Evolutionary conservation across 345 rosid genomes (phyloP).

Genomic region (Rhizophora apiculata): DNA sequence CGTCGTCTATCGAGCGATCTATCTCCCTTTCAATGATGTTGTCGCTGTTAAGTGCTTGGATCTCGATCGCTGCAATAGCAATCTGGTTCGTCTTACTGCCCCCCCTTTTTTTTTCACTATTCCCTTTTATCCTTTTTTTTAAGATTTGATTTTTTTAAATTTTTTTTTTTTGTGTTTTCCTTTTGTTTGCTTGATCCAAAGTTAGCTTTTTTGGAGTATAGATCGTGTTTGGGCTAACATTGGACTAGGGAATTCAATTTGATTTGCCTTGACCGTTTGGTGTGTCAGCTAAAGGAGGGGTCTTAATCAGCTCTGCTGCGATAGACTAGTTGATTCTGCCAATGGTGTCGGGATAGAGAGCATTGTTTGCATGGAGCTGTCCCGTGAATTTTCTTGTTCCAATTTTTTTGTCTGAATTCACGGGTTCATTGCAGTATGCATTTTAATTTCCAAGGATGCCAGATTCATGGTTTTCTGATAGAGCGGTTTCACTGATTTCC

Average conservation of each 20-base stretch:
- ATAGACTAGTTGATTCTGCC: neutral
- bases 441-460: neutral
- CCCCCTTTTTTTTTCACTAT: neutral
- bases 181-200: conserved; percentile 9
- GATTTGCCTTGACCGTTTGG: conserved; percentile 3
- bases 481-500: neutral
- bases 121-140: neutral
- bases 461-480: neutral
- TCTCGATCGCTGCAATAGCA: conserved; percentile 99
- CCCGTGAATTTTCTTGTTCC: too few relatives aligned
- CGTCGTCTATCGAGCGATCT: conserved; percentile 87
- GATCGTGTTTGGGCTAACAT: conserved; percentile 16
- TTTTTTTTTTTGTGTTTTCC: neutral
- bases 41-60: conserved; percentile 95
- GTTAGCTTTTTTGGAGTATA: conserved; percentile 4
- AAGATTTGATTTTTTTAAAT: neutral
- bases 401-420: too few relatives aligned
- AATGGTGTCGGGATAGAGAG: neutral
- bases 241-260: conserved; percentile 1
- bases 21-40: conserved; percentile 69
- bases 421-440: too few relatives aligned
- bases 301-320: neutral
- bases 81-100: conserved; percentile 56
- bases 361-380: neutral
- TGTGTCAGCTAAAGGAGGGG: neutral